Evolutionary conservation across 192 early-diverging fungal species (phyloP).

Genomic region (Diversispora eburnea): DNA sequence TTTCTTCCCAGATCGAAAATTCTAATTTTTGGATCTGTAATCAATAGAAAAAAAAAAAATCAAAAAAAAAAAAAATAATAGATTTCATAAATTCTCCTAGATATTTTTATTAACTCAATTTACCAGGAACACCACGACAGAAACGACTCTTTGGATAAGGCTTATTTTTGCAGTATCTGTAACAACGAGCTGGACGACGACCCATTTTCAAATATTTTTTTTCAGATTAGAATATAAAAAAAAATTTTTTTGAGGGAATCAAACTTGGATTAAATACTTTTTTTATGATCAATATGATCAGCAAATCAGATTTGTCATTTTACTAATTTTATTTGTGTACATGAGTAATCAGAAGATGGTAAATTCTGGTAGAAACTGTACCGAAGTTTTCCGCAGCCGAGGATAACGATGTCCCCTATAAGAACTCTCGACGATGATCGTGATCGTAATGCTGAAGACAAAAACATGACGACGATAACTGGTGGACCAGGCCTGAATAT

Average conservation of each 20-base stretch:
- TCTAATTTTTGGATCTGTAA: conserved; percentile 89
- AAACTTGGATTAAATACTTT: too few relatives aligned
- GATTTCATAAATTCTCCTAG: not conserved
- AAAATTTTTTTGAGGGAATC: too few relatives aligned
- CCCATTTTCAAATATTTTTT: conserved; percentile 63
- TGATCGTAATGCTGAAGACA: not conserved
- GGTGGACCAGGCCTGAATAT: conserved; percentile 1
- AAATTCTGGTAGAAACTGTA: too few relatives aligned
- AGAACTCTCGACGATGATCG: not conserved
- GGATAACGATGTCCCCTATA: not conserved
- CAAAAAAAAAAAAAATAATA: not conserved
- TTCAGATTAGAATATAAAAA: too few relatives aligned
- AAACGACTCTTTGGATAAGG: conserved; percentile 98
- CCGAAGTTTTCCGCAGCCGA: not conserved
- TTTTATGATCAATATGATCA: too few relatives aligned
- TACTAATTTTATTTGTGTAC: too few relatives aligned
- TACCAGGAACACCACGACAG: conserved; percentile 96
- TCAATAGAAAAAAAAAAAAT: not conserved
- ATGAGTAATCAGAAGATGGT: too few relatives aligned
- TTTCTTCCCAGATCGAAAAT: conserved; percentile 97
- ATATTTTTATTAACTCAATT: conserved; percentile 16
- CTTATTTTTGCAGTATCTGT: conserved; percentile 99
- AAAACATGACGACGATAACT: not conserved
- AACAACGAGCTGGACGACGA: conserved; percentile 99
- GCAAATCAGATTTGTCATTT: too few relatives aligned